These are phyloP conservation scores for Pinus tabuliformis DNA, from an alignment of 75 land plant species.

Conservation along the genomic window DNA sequence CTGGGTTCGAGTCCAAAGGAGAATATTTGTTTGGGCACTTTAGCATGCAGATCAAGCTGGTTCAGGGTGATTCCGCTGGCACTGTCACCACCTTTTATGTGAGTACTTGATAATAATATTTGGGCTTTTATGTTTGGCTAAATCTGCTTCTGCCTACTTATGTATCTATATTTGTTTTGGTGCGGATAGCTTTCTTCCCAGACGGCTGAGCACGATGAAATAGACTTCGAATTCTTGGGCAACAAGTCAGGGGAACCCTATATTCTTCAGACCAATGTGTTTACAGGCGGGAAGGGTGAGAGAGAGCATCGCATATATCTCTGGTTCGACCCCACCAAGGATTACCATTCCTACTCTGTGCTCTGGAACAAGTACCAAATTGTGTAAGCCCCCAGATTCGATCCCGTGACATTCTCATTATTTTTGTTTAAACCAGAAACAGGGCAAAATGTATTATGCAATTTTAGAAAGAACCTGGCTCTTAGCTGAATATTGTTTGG, in stretches of 20 bases:
- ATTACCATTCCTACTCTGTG: conserved; percentile 21
- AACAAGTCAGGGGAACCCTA: conserved; percentile 17
- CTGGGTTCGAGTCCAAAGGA: conserved; percentile 18
- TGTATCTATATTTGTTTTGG: not conserved
- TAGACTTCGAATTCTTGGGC: conserved; percentile 25
- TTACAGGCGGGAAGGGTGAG: conserved; percentile 20
- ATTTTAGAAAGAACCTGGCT: not conserved
- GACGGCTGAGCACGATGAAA: conserved; percentile 14
- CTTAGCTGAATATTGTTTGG: too few relatives aligned
- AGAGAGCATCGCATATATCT: conserved; percentile 21
- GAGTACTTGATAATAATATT: not conserved
- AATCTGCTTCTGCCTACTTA: not conserved
- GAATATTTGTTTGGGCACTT: conserved; percentile 17
- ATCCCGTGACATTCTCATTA: not conserved
- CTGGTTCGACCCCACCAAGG: conserved; percentile 20
- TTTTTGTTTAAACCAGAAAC: not conserved
- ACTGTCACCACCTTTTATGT: conserved; percentile 25
- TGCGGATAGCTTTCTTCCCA: conserved; percentile 12
- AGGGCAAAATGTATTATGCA: too few relatives aligned
- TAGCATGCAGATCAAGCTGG: conserved; percentile 22
- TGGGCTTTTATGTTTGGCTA: not conserved
- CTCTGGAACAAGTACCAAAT: conserved; percentile 23
- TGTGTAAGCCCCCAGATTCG: conserved; percentile 4
- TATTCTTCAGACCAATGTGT: conserved; percentile 21
- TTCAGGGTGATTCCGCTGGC: conserved; percentile 18